Base-by-base conservation (phyloP, 2,329 filamentous ascomycete species). In the Ascochyta rabiei region DNA sequence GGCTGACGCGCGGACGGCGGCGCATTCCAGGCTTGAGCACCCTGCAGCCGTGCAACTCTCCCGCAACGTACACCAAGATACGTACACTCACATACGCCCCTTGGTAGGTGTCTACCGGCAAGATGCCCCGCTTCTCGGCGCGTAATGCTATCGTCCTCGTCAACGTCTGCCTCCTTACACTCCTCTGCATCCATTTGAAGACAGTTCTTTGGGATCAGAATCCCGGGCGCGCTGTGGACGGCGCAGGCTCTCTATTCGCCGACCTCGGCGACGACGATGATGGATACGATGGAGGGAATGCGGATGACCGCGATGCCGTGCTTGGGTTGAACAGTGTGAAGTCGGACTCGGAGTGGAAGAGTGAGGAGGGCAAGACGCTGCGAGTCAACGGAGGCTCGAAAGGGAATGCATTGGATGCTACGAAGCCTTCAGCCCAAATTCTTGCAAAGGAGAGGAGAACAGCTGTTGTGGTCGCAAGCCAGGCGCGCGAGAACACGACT, bases 401-500 rank as follows among this genome's bases (percentile, higher is more conserved):
- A 6, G 23, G 37, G 13, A n/a, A 53, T 30, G 4, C 12, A 8
- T 26, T 48, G 19, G 19, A 45, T 13, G 18, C 39, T 24, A 19
- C 18, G 4, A 45, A 30, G 34, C 28, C 28, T 30, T 13, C 28
- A 30, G 28, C 28, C 12, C 10, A 30, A 4, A 10, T 10, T 16
- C 31, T 16, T 34, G 9, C 28, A 13, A 60, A 55, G 44, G 37
- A 53, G 42, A 61, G 64, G 6, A 63, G 57, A 21, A 74, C 70
- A 12, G 72, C 73, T 1, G 63, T 76, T 0, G 74, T 77, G 0
- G 72, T 78, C 6, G 75, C 76, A 1, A 76, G 71, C 57, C 71
- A 72, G 59, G 63, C 58, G n/a, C 60, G 58, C 2, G 74, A 77
- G 35, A 67, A 78, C 39, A 69, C 73, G n/a, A 71, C 68, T n/a